phyloP scores from a whole-genome alignment of 108 stramenopile genomes.

The Nitzschia sp. region DNA sequence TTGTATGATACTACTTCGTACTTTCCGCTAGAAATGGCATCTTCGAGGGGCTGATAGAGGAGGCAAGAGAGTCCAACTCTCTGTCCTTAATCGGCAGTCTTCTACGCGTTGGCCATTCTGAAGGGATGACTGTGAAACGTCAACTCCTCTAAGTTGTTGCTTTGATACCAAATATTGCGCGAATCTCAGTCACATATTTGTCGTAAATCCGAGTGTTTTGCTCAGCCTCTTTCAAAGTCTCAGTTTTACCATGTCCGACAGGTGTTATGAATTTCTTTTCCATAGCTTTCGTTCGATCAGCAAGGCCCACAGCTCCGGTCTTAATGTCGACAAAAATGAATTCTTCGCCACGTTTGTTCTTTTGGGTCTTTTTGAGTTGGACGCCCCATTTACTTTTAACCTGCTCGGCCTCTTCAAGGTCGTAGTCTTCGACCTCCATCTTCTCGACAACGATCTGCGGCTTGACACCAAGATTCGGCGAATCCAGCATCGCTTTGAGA shows the following conservation, averaged over 20 bases:
- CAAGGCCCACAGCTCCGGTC: constrained; percentile 23
- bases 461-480: constrained; percentile 33
- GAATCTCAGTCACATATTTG: constrained; percentile 18
- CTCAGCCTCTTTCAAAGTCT: constrained; percentile 32
- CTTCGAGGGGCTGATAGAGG: too few species aligned
- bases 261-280: constrained; percentile 36
- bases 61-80: not conserved
- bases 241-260: constrained; percentile 21
- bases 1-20: too few species aligned
- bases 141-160: constrained; percentile 1
- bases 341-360: constrained; percentile 25
- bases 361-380: constrained; percentile 29
- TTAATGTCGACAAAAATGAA: constrained; percentile 35
- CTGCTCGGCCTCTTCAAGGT: constrained; percentile 15
- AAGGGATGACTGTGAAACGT: too few species aligned
- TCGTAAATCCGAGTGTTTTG: constrained; percentile 12
- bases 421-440: constrained; percentile 32
- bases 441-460: constrained; percentile 33
- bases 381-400: constrained; percentile 44
- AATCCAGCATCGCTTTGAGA: constrained; percentile 28
- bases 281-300: constrained; percentile 24
- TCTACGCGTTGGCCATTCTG: too few species aligned
- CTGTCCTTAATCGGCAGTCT: not conserved
- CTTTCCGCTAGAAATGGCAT: too few species aligned
- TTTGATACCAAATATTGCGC: constrained; percentile 27